A percentile compares a stretch with the other conserved stretches of the same genome.
Conservation (phyloP, 2,329 filamentous ascomycete genomes). For the Pestalotiopsis sp. region DNA sequence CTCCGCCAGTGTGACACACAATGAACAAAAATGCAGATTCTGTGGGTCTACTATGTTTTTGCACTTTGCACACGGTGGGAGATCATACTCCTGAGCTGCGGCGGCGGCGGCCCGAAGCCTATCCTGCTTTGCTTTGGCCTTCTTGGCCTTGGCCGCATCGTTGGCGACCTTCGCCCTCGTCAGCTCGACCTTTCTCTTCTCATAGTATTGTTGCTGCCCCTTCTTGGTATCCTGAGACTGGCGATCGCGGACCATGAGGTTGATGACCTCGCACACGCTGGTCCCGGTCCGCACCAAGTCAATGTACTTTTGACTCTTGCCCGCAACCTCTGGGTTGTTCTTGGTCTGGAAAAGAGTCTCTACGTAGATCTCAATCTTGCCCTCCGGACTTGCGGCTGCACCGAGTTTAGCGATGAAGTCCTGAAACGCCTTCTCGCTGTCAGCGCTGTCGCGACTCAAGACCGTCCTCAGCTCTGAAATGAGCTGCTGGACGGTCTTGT, state of each 20-base stretch:
- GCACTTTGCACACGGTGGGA: conserved; percentile 45
- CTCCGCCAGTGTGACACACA: conserved; percentile 45
- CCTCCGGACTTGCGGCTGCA: conserved; percentile 31
- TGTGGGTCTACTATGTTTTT: conserved; percentile 33
- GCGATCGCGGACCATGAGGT: conserved; percentile 34
- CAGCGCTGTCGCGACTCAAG: conserved; percentile 23
- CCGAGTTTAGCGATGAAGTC: conserved; percentile 34
- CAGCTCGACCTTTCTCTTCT: conserved; percentile 47
- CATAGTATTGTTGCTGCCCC: conserved; percentile 38
- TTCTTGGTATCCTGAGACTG: conserved; percentile 28
- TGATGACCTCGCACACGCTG: conserved; percentile 31
- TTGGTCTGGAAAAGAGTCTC: conserved; percentile 43
- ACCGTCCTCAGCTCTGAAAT: conserved; percentile 25
- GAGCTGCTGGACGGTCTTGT: conserved; percentile 27
- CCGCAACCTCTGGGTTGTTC: conserved; percentile 31
- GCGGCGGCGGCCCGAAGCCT: conserved; percentile 39
- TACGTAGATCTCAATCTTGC: conserved; percentile 41
- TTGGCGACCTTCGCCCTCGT: conserved; percentile 49
- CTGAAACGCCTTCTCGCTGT: conserved; percentile 30
- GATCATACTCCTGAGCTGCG: conserved; percentile 37
- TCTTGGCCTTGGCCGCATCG: conserved; percentile 31
- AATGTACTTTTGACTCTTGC: conserved; percentile 39
- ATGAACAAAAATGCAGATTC: conserved; percentile 43
- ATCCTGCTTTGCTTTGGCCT: conserved; percentile 41
- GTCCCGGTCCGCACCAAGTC: conserved; percentile 36